phyloP scores from a whole-genome alignment of 2,329 filamentous ascomycete species.

The Hymenoscyphus fraxineus region DNA sequence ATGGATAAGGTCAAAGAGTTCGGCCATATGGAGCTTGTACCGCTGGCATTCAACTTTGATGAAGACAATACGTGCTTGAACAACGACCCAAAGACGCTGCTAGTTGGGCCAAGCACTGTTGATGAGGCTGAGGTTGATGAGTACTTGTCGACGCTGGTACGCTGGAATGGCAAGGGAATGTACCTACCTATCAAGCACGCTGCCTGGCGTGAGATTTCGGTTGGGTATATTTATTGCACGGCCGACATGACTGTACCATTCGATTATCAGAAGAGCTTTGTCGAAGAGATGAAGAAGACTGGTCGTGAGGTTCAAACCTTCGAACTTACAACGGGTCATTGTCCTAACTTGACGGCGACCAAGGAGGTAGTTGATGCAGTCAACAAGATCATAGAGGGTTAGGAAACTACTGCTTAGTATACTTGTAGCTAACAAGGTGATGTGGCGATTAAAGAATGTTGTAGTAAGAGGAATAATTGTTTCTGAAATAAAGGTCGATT shows the following conservation, averaged over 20 bases:
- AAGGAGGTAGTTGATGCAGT: slow-evolving; percentile 13
- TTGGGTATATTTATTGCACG: slow-evolving; percentile 11
- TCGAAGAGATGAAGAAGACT: slow-evolving; percentile 9
- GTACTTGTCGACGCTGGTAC: slow-evolving; percentile 6
- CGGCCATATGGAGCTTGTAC: slow-evolving; percentile 12
- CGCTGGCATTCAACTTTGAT: slow-evolving; percentile 13
- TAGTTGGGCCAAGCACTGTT: slow-evolving; percentile 4
- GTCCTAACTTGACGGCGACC: slow-evolving; percentile 14
- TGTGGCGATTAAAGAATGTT: too few relatives aligned
- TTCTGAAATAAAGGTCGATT: too few relatives aligned
- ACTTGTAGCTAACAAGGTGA: too few relatives aligned
- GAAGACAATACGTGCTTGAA: slow-evolving; percentile 9
- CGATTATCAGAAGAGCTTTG: slow-evolving; percentile 15
- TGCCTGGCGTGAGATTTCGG: slow-evolving; percentile 16
- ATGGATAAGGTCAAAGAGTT: slow-evolving; percentile 17
- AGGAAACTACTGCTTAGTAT: too few relatives aligned
- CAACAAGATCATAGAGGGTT: slow-evolving; percentile 1
- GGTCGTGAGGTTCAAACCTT: slow-evolving; percentile 10
- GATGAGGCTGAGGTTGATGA: slow-evolving; percentile 5
- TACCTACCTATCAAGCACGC: slow-evolving; percentile 10
- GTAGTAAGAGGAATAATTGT: too few relatives aligned
- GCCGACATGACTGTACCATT: slow-evolving; percentile 16
- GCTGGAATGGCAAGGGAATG: slow-evolving; percentile 16
- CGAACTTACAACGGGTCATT: slow-evolving; percentile 15
- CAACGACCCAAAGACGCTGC: slow-evolving; percentile 10